phyloP scores from a whole-genome alignment of 2,329 filamentous ascomycete species.

The Diaporthe citriasiana region DNA sequence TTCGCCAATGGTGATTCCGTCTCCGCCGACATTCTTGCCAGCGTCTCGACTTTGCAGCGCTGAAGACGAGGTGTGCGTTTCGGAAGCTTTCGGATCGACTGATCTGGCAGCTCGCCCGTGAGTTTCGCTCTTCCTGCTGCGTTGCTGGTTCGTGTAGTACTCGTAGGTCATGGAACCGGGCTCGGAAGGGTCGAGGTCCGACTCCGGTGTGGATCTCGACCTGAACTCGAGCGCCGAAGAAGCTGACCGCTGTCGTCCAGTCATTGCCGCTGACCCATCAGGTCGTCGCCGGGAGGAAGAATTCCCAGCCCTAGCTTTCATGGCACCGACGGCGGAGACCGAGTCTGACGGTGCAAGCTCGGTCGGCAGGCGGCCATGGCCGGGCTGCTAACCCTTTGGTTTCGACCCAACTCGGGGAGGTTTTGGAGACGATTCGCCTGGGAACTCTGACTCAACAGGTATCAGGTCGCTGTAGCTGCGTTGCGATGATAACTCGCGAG shows the following conservation, averaged over 20 bases:
- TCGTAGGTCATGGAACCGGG: constrained; percentile 5
- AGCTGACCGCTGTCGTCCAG: constrained; percentile 5
- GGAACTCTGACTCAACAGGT: constrained; percentile 51
- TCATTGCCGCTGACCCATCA: not conserved
- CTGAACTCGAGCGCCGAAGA: constrained; percentile 18
- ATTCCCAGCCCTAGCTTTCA: not conserved
- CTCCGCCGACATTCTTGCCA: not conserved
- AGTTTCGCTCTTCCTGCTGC: not conserved
- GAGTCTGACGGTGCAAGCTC: constrained; percentile 39
- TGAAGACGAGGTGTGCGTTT: not conserved
- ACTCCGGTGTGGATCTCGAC: constrained; percentile 21
- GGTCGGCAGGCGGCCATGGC: not conserved
- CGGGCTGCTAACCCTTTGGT: constrained; percentile 41
- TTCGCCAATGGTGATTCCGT: not conserved
- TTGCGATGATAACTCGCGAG: constrained; percentile 32
- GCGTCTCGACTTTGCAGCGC: not conserved
- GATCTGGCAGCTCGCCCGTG: not conserved
- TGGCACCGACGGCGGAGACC: constrained; percentile 19
- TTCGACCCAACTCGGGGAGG: constrained; percentile 48
- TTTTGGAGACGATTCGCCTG: constrained; percentile 48
- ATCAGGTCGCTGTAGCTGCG: constrained; percentile 56
- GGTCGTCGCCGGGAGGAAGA: not conserved
- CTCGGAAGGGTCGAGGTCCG: not conserved
- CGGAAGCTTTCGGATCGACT: not conserved
- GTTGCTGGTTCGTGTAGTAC: not conserved